phyloP scores from a whole-genome alignment of 129 eudicot genomes.

The carrot (Daucus carota) region DNA sequence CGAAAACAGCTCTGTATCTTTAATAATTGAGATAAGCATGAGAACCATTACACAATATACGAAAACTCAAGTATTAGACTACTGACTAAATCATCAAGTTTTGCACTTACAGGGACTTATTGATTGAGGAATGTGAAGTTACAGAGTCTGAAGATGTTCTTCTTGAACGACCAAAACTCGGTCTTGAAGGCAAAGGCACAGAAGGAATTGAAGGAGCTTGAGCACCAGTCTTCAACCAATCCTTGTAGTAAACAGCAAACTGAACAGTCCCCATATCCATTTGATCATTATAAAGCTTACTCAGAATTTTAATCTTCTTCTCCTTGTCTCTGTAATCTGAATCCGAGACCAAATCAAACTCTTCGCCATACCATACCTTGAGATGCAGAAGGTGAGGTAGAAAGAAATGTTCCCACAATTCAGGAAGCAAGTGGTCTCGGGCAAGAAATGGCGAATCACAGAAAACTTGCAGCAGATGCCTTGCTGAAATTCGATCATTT shows the following conservation, averaged over 20 bases:
- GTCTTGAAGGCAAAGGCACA: constrained; percentile 57
- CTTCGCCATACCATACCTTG: constrained; percentile 53
- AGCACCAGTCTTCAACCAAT: constrained; percentile 71
- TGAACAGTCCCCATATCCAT: constrained; percentile 53
- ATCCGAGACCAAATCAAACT: constrained; percentile 29
- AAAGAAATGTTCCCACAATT: constrained; percentile 81
- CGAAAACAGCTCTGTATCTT: constrained; percentile 55
- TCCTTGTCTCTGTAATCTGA: constrained; percentile 27
- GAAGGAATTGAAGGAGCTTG: constrained; percentile 62
- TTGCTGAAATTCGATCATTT: constrained; percentile 53
- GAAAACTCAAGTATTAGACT: not conserved
- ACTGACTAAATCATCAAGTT: not conserved
- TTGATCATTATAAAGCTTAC: constrained; percentile 35
- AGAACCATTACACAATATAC: not conserved
- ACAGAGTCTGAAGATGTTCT: constrained; percentile 37
- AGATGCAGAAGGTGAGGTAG: constrained; percentile 75
- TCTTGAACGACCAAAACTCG: constrained; percentile 24
- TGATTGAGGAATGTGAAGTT: constrained; percentile 27
- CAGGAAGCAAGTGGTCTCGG: constrained; percentile 56
- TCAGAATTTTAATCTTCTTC: constrained; percentile 31
- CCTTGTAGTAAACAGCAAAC: constrained; percentile 68
- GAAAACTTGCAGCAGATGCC: constrained; percentile 58
- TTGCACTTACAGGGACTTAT: constrained; percentile 46
- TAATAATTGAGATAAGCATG: constrained; percentile 3
- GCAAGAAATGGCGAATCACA: constrained; percentile 60